Conservation (phyloP, 805 yeast species). For the Yamadazyma nakazawae region DNA sequence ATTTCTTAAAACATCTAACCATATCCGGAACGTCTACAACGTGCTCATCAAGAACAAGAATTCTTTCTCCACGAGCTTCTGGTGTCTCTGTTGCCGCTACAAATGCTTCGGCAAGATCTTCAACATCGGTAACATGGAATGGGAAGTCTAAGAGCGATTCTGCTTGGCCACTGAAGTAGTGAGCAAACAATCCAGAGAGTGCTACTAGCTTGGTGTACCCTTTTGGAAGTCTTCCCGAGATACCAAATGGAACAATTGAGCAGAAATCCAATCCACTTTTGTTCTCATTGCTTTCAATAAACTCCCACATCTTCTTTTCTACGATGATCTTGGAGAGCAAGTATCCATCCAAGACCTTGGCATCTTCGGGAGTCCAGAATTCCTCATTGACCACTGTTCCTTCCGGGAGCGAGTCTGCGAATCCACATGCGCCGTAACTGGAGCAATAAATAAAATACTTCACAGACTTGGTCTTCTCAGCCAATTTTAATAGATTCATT, state of each 20-base stretch:
- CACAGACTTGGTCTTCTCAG: constrained; percentile 4
- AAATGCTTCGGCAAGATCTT: constrained; percentile 6
- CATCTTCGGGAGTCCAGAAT: background rate
- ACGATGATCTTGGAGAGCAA: constrained; percentile 8
- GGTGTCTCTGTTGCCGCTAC: background rate
- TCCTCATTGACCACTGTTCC: constrained; percentile 4
- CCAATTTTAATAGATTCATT: no score
- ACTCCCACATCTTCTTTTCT: constrained; percentile 10
- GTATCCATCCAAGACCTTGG: constrained; percentile 3
- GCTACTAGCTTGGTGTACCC: constrained; percentile 5
- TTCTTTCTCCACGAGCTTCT: constrained; percentile 8
- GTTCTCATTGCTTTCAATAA: constrained; percentile 8
- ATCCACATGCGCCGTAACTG: constrained; percentile 1
- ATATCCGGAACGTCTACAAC: background rate
- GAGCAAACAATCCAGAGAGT: background rate
- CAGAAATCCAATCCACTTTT: background rate
- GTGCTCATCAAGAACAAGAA: constrained; percentile 1
- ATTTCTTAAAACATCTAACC: background rate
- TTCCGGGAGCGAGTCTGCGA: background rate
- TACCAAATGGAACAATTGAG: constrained; percentile 5
- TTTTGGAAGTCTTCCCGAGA: constrained; percentile 9
- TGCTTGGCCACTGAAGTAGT: background rate
- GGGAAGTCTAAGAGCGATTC: background rate
- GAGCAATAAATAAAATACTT: constrained; percentile 3
- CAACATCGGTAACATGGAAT: constrained; percentile 3